Evolutionary conservation across 495 filamentous ascomycete species (phyloP), one percentile per base, ranked within the genome.

Genomic region (Chaetomium fimeti): DNA sequence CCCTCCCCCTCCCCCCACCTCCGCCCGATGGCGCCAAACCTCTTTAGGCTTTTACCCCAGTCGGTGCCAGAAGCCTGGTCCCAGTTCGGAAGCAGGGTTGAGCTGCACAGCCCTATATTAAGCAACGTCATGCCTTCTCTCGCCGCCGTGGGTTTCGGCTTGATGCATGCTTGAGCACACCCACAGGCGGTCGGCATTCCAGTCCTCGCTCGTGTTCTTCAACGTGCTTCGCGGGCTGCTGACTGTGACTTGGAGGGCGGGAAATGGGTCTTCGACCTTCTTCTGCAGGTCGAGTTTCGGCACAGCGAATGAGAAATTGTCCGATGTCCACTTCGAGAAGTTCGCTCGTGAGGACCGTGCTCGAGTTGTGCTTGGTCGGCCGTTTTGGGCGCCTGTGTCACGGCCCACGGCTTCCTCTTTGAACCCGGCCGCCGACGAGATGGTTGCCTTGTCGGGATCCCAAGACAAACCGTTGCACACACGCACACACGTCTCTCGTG

Each of bases 221-320:
- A 24, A 18, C 20, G 12, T 15, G 22, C 2, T 57, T 6, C 42
- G n/a, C 25, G 5, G 18, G 57, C 57, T 25, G 16, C 18, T 59
- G 25, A 25, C 24, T 43, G 55, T 22, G 13, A 18, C 12, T 58
- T 27, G 28, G 27, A 28, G 7, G 1, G 18, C 28, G 45, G 45
- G 32, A 36, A 49, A 36, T 61, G 40, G 24, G 32, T 54, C 40
- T 15, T 16, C 47, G 32, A 28, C 16, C 29, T 18, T 40, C 28
- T 16, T 29, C 2, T 32, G 60, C 51, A 52, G 66, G 45, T 9
- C 54, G 57, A 42, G 58, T 43, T 51, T 43, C 36, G 20, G 28
- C 28, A 15, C 63, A 67, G 69, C 73, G 70, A 75, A 75, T 73
- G 48, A 72, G 71, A 75, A 75, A 75, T 61, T 75, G 68, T 66